A percentile compares a stretch with the other conserved stretches of the same genome.
These are phyloP conservation scores for Ganoderma leucocontextum DNA, from an alignment of 1,284 basidiomycete species.

Conservation along the genomic window DNA sequence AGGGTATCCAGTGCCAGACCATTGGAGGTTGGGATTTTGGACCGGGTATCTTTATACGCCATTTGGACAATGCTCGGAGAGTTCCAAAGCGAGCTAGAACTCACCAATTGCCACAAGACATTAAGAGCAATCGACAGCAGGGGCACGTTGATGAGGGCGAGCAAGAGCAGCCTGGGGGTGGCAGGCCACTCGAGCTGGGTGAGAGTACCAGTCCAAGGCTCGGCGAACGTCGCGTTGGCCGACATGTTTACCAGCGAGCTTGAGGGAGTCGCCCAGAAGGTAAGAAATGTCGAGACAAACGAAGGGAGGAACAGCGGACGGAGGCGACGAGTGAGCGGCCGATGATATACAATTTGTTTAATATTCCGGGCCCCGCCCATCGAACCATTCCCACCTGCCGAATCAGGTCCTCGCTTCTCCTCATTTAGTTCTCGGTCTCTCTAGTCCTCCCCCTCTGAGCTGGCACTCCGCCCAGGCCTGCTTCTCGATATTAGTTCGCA, in stretches of 20 bases:
- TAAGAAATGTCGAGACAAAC: constrained; percentile 7
- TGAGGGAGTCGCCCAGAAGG: constrained; percentile 12
- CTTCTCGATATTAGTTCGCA: not conserved
- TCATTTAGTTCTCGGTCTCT: constrained; percentile 33
- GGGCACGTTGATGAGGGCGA: constrained; percentile 51
- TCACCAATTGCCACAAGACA: constrained; percentile 66
- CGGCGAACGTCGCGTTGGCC: constrained; percentile 48
- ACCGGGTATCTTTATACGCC: constrained; percentile 48
- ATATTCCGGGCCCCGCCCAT: constrained; percentile 14
- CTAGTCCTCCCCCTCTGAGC: constrained; percentile 20
- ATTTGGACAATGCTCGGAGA: constrained; percentile 5
- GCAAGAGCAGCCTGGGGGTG: constrained; percentile 39
- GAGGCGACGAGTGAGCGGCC: constrained; percentile 27
- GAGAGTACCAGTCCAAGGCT: constrained; percentile 57
- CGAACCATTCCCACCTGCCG: constrained; percentile 34
- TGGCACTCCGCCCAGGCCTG: not conserved
- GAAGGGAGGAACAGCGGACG: constrained; percentile 17
- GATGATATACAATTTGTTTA: constrained; percentile 31
- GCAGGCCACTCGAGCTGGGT: constrained; percentile 39
- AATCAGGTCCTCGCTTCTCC: constrained; percentile 28
- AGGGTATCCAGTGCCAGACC: constrained; percentile 83
- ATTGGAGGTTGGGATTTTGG: constrained; percentile 72
- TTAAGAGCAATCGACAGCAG: constrained; percentile 62
- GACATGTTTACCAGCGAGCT: constrained; percentile 43
- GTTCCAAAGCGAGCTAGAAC: constrained; percentile 32